These are phyloP conservation scores for Ogataea sp. DNA, from an alignment of 805 yeast genomes.

Conservation along the genomic window DNA sequence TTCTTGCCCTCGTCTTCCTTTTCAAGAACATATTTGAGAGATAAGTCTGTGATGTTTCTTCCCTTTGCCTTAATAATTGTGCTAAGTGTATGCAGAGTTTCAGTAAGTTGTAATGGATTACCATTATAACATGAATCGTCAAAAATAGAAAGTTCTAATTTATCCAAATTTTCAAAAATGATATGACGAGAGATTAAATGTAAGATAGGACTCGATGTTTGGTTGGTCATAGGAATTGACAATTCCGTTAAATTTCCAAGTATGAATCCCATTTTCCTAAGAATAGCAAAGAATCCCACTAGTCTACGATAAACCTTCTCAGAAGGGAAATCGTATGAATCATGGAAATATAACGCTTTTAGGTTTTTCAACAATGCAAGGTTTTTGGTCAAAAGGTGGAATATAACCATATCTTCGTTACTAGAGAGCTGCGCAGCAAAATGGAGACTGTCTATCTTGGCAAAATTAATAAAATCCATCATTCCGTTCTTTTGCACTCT, in stretches of 20 bases:
- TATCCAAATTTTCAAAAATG: constrained; percentile 21
- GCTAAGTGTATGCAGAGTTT: constrained; percentile 19
- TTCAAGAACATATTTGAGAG: constrained; percentile 17
- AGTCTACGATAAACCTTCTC: constrained; percentile 23
- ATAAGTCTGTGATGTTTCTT: constrained; percentile 12
- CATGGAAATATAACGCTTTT: constrained; percentile 18
- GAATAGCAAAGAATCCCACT: constrained; percentile 26
- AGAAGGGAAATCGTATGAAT: constrained; percentile 12
- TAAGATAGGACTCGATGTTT: constrained; percentile 22
- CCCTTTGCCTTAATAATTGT: constrained; percentile 17
- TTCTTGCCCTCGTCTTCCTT: constrained; percentile 22
- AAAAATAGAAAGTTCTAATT: constrained; percentile 19
- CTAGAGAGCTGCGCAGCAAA: constrained; percentile 20
- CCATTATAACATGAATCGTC: constrained; percentile 19
- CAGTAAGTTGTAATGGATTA: constrained; percentile 14
- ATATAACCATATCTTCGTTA: constrained; percentile 27
- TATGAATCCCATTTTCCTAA: constrained; percentile 21
- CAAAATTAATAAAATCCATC: constrained; percentile 16
- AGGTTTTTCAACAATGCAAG: constrained; percentile 18
- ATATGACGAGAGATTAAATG: constrained; percentile 21
- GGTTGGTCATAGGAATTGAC: constrained; percentile 23
- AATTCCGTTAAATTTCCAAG: constrained; percentile 17
- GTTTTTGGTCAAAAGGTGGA: constrained; percentile 18
- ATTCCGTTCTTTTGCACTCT: constrained; percentile 16
- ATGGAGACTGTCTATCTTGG: constrained; percentile 11